These are phyloP conservation scores for Solanum rostratum DNA, from an alignment of 257 asterid genomes.

Conservation along the genomic window DNA sequence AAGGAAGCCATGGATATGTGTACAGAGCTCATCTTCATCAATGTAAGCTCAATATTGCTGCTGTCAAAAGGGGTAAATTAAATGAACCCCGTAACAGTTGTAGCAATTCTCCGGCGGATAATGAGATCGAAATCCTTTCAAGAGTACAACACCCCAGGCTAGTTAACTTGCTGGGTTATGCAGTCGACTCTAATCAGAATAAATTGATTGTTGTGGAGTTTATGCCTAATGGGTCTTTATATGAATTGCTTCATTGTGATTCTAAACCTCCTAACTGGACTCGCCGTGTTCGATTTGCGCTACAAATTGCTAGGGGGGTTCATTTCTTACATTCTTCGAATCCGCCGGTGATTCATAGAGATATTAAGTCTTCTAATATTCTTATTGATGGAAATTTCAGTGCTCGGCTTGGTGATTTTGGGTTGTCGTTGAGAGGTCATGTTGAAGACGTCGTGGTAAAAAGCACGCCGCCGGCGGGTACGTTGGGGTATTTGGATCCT, in stretches of 20 bases:
- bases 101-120: conserved; percentile 26
- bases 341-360: conserved; percentile 82
- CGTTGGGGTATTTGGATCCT: conserved; percentile 83
- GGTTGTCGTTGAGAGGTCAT: conserved; percentile 66
- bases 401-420: conserved; percentile 78
- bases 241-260: conserved; percentile 51
- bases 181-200: conserved; percentile 17
- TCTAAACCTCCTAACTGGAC: conserved; percentile 57
- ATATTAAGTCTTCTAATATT: conserved; percentile 69
- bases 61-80: conserved; percentile 46
- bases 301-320: conserved; percentile 64
- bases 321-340: conserved; percentile 44
- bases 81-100: not conserved
- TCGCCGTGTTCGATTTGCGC: conserved; percentile 46
- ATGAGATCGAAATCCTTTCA: conserved; percentile 67
- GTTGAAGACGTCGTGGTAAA: conserved; percentile 58
- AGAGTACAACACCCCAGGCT: conserved; percentile 44
- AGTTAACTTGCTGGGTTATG: conserved; percentile 63
- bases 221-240: conserved; percentile 73
- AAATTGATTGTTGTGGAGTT: conserved; percentile 64
- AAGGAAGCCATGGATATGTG: conserved; percentile 74
- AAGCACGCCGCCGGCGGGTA: conserved; percentile 92
- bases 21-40: conserved; percentile 44
- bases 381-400: conserved; percentile 40
- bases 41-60: conserved; percentile 26